phyloP scores from a whole-genome alignment of 768 basidiomycete genomes.

The Mycena albidolilacea region DNA sequence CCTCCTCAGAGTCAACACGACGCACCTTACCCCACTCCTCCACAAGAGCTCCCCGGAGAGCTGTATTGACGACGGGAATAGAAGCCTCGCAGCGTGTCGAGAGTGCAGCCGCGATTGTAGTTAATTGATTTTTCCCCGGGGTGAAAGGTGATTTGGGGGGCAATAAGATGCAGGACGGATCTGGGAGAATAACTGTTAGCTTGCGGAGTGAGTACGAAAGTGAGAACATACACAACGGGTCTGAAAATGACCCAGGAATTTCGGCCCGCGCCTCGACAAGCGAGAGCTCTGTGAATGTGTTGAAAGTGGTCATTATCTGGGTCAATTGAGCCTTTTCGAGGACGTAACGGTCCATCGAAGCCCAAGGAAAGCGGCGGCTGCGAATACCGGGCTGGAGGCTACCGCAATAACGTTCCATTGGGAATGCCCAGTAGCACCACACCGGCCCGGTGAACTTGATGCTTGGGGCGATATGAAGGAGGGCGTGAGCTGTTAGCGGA shows the following conservation, averaged over 20 bases:
- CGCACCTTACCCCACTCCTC: constrained; percentile 51
- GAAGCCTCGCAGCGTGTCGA: constrained; percentile 37
- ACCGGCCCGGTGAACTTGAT: constrained; percentile 53
- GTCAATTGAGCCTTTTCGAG: constrained; percentile 49
- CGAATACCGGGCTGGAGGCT: constrained; percentile 44
- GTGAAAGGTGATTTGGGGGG: constrained; percentile 38
- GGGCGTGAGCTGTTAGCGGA: constrained; percentile 49
- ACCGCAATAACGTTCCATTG: constrained; percentile 57
- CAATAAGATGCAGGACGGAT: constrained; percentile 47
- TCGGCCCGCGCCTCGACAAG: constrained; percentile 28
- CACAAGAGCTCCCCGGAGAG: constrained; percentile 32
- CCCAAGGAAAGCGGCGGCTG: constrained; percentile 51
- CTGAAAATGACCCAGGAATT: constrained; percentile 14
- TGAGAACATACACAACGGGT: constrained; percentile 35
- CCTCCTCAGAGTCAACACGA: constrained; percentile 45
- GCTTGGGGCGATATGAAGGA: constrained; percentile 53
- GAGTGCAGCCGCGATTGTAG: constrained; percentile 43
- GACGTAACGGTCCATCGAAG: constrained; percentile 46
- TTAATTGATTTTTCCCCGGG: constrained; percentile 16
- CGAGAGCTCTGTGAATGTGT: constrained; percentile 43
- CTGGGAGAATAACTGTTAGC: constrained; percentile 28
- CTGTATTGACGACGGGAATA: constrained; percentile 25
- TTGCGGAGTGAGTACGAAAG: not conserved
- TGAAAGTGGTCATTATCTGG: constrained; percentile 48
- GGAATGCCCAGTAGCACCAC: constrained; percentile 57